Evolutionary conservation across 2,329 filamentous ascomycete species (phyloP).

Genomic region (Chrysoporthe deuterocubensis): DNA sequence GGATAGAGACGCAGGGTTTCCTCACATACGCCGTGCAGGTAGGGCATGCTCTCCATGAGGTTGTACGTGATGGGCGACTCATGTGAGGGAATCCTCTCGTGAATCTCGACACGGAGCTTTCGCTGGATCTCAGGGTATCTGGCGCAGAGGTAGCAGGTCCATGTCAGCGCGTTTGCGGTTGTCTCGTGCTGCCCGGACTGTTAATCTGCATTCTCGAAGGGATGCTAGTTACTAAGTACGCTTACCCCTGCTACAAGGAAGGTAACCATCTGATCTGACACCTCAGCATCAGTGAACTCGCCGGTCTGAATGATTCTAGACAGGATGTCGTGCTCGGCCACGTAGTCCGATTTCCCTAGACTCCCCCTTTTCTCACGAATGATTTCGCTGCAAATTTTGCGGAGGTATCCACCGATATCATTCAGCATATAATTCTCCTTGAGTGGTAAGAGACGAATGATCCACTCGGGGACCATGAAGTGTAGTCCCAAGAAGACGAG

Average conservation of each 20-base stretch:
- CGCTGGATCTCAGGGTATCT: constrained; percentile 22
- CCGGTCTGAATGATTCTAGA: constrained; percentile 24
- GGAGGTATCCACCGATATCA: constrained; percentile 22
- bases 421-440: constrained; percentile 21
- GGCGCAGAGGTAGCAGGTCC: constrained; percentile 25
- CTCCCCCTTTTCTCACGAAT: constrained; percentile 20
- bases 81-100: constrained; percentile 11
- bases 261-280: constrained; percentile 24
- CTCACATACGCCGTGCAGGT: constrained; percentile 24
- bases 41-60: constrained; percentile 23
- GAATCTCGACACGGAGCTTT: constrained; percentile 22
- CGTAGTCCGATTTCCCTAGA: constrained; percentile 14
- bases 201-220: neutral
- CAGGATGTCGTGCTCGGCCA: constrained; percentile 23
- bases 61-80: constrained; percentile 13
- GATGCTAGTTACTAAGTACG: neutral
- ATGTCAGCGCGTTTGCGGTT: constrained; percentile 21
- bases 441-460: constrained; percentile 18
- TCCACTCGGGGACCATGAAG: constrained; percentile 23
- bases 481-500: constrained; percentile 21
- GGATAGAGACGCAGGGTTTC: constrained; percentile 20
- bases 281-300: constrained; percentile 21
- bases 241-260: constrained; percentile 23
- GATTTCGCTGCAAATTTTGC: constrained; percentile 18
- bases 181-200: constrained; percentile 17